Base-by-base conservation (phyloP, 2,329 filamentous ascomycete genomes). In the Bipolaris bicolor region DNA sequence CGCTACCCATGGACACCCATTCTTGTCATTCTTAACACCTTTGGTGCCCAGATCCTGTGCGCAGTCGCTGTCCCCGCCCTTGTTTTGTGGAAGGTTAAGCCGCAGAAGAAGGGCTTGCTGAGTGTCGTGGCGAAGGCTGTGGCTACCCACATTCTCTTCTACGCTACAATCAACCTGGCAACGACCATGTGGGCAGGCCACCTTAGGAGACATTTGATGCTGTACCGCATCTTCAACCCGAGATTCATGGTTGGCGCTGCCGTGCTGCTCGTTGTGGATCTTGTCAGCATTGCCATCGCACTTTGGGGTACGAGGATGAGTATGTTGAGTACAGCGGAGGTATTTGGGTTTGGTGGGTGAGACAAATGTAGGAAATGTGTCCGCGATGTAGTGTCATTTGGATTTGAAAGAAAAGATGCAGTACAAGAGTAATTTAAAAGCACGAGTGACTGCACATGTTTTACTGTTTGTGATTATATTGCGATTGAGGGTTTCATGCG, bases 211-310 rank as follows among this genome's bases (percentile, higher is more conserved):
- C 95, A 99, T 80, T 83, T 99, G 62, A 99, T 99, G 95, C 84
- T 99, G 29, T 99, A 95, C 78, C 85, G 95, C 40, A 92, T 99
- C 41, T 99, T 99, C 72, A 89, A 85, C 78, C 95, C 95, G 45
- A 81, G 94, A 26, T 99, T 94, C 79, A 91, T 99, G 89, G 84
- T 91, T 73, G 92, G 89, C 0, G 88, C 87, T 0, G 78, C 84
- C 3, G 84, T 90, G 48, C 74, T 98, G 57, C 70, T 94, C 15
- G 82, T 93, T 24, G 88, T 96, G 9, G 94, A 98, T 71, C 63
- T 96, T 3, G 83, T 95, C 2, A 84, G 85, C 1, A 83, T 95
- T 7, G 61, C 88, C 13, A 82, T 97, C 15, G 86, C 88, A n/a
- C 74, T 97, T 55, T 79, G 86, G 26, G 92, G 91, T 0, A 84